These are phyloP conservation scores for Bipolaris cookei DNA, from an alignment of 2,329 filamentous ascomycete species.

Conservation along the genomic window DNA sequence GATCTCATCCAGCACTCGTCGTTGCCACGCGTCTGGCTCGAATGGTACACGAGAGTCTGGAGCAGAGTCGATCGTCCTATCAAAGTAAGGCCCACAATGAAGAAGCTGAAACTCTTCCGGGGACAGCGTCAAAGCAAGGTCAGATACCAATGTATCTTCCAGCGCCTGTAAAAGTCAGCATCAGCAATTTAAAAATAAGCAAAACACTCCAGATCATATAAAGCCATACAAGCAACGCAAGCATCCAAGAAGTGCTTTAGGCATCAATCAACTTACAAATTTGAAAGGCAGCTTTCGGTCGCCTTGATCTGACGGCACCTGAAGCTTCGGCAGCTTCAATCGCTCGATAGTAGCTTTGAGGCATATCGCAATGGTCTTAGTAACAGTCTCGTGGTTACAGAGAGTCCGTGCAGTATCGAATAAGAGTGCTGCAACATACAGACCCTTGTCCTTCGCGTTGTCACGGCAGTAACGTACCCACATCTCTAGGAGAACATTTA, in stretches of 20 bases:
- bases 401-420: conserved; percentile 41
- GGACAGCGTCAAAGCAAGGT: conserved; percentile 48
- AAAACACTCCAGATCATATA: neutral
- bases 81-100: conserved; percentile 74
- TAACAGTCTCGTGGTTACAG: conserved; percentile 36
- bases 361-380: conserved; percentile 38
- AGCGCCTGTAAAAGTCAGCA: conserved; percentile 16
- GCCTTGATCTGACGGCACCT: conserved; percentile 34
- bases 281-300: conserved; percentile 56
- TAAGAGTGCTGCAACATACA: conserved; percentile 43
- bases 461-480: conserved; percentile 52
- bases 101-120: conserved; percentile 69
- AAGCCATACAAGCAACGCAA: neutral
- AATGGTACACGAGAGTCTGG: conserved; percentile 74
- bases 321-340: conserved; percentile 49
- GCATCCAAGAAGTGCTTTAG: neutral
- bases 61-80: conserved; percentile 72
- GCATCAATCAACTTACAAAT: conserved; percentile 22
- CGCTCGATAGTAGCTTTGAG: conserved; percentile 49
- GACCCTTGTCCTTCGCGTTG: conserved; percentile 34
- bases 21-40: conserved; percentile 77
- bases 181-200: neutral
- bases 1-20: conserved; percentile 73
- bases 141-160: conserved; percentile 25
- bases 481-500: conserved; percentile 57